phyloP scores from a whole-genome alignment of 2,329 filamentous ascomycete genomes.

The Aureobasidium sp. region DNA sequence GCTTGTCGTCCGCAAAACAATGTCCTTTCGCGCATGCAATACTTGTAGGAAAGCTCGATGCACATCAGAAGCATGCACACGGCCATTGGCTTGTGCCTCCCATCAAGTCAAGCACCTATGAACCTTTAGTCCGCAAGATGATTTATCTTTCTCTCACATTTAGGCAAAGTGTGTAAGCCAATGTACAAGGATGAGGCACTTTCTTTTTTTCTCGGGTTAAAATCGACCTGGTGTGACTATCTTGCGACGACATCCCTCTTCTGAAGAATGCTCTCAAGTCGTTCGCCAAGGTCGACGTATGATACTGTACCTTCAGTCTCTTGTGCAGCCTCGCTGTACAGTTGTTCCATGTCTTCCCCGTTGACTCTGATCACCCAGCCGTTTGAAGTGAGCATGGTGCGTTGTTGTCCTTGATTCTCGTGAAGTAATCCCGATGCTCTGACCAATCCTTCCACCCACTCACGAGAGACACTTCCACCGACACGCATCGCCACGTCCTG shows the following conservation, averaged over 20 bases:
- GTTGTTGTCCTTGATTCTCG: constrained; percentile 22
- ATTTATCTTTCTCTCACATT: too few relatives aligned
- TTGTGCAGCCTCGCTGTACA: constrained; percentile 30
- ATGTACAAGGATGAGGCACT: too few relatives aligned
- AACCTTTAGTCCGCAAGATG: too few relatives aligned
- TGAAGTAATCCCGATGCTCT: constrained; percentile 33
- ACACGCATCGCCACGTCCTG: constrained; percentile 36
- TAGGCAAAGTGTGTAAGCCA: too few relatives aligned
- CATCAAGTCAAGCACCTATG: too few relatives aligned
- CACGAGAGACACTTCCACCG: constrained; percentile 33
- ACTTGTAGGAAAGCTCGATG: not conserved
- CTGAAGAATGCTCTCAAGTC: not conserved
- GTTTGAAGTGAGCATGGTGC: constrained; percentile 37
- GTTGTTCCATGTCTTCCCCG: constrained; percentile 32
- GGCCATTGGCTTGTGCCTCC: too few relatives aligned
- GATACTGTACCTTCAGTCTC: constrained; percentile 8
- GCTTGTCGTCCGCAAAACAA: too few relatives aligned
- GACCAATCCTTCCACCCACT: constrained; percentile 40
- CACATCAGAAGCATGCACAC: not conserved
- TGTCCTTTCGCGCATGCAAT: too few relatives aligned
- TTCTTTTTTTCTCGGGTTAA: too few relatives aligned
- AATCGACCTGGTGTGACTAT: not conserved
- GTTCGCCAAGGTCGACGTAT: not conserved
- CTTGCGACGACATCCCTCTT: not conserved
- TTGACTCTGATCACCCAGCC: constrained; percentile 39